Conservation (phyloP, 2,329 filamentous ascomycete genomes). For the Cryphonectria naterciae region DNA sequence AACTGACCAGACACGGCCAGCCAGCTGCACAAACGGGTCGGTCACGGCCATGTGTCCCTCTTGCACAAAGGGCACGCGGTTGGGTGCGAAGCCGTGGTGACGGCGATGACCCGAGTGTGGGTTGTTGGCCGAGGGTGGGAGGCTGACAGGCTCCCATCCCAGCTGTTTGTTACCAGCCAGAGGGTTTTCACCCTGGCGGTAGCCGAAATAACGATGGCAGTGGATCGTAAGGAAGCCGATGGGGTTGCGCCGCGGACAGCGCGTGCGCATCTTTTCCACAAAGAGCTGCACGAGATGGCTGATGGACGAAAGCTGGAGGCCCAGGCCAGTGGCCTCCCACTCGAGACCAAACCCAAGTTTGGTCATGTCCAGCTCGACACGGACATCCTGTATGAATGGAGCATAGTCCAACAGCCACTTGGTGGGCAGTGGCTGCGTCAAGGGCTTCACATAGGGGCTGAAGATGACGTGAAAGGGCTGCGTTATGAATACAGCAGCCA, state of each 20-base stretch:
- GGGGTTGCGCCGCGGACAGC: conserved; percentile 30
- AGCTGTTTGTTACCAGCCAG: not conserved
- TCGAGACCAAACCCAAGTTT: conserved; percentile 40
- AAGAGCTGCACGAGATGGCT: conserved; percentile 37
- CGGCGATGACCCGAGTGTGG: conserved; percentile 24
- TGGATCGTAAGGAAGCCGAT: conserved; percentile 40
- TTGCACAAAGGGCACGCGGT: conserved; percentile 37
- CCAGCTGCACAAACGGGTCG: conserved; percentile 38
- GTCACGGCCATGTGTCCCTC: conserved; percentile 39
- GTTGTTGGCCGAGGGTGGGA: conserved; percentile 26
- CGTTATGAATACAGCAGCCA: conserved; percentile 41
- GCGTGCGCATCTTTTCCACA: conserved; percentile 33
- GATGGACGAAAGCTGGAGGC: conserved; percentile 34
- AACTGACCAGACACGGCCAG: conserved; percentile 37
- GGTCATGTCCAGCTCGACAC: conserved; percentile 48
- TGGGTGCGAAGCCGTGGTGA: conserved; percentile 18
- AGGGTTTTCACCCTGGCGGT: conserved; percentile 21
- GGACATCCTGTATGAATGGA: conserved; percentile 41
- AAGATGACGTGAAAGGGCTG: conserved; percentile 45
- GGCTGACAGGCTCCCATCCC: conserved; percentile 13
- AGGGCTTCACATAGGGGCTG: conserved; percentile 41
- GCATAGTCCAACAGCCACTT: conserved; percentile 43
- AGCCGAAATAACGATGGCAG: conserved; percentile 42
- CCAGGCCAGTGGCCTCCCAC: conserved; percentile 33
- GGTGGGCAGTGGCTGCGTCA: conserved; percentile 41